Evolutionary conservation across 257 asterid species (phyloP).

Genomic region (Haberlea rhodopensis): DNA sequence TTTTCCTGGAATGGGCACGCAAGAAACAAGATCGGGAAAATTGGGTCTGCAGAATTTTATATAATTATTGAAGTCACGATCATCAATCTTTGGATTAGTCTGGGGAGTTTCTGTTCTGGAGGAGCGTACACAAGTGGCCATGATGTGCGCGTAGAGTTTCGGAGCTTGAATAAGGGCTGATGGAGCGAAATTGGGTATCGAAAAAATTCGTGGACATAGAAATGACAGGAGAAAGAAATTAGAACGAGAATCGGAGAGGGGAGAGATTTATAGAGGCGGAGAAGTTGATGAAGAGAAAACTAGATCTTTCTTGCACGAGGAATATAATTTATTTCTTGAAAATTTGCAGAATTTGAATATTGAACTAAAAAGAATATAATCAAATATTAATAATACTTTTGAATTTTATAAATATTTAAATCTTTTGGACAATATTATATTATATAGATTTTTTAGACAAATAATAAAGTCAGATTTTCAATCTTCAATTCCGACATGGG

Average conservation of each 20-base stretch:
- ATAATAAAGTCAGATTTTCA: no score
- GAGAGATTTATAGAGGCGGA: background rate
- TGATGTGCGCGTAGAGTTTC: slow-evolving; percentile 20
- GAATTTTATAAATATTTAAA: no score
- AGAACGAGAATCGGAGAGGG: background rate
- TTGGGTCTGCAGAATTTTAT: slow-evolving; percentile 29
- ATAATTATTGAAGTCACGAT: slow-evolving; percentile 17
- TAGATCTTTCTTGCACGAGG: background rate
- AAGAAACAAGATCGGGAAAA: slow-evolving; percentile 27
- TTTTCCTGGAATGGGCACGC: slow-evolving; percentile 17
- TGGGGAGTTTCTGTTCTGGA: slow-evolving; percentile 30
- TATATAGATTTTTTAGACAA: no score
- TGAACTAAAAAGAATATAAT: no score
- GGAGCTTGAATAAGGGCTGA: slow-evolving; percentile 3
- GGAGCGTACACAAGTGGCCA: slow-evolving; percentile 43
- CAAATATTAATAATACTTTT: no score
- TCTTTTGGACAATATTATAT: no score
- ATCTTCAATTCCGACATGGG: no score
- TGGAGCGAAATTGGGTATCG: slow-evolving; percentile 6
- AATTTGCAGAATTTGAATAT: no score
- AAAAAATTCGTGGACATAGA: slow-evolving; percentile 29
- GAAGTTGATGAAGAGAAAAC: background rate
- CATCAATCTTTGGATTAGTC: slow-evolving; percentile 28
- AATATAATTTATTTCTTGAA: background rate
- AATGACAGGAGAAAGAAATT: slow-evolving; percentile 14